Evolutionary conservation across 2,329 filamentous ascomycete species (phyloP).

Genomic region (Zasmidium citrigriseum): DNA sequence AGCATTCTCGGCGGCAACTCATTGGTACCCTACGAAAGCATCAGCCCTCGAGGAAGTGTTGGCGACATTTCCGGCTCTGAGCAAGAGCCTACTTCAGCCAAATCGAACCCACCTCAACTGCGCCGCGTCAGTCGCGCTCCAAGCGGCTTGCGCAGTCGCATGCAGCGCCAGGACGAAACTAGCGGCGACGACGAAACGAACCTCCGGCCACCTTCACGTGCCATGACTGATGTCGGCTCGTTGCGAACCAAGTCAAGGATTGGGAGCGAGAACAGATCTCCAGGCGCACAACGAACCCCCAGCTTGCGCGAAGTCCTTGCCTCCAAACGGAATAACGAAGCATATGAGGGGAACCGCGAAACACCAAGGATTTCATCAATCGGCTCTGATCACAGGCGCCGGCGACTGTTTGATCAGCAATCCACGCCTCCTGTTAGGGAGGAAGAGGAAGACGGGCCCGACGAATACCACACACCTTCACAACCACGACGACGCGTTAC

Average conservation of each 20-base stretch:
- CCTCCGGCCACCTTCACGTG: constrained; percentile 49
- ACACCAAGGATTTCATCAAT: constrained; percentile 1
- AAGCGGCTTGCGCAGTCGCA: constrained; percentile 40
- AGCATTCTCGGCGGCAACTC: constrained; percentile 33
- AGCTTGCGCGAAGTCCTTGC: constrained; percentile 16
- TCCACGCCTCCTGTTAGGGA: constrained; percentile 6
- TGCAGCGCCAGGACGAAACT: constrained; percentile 27
- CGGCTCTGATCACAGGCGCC: constrained; percentile 4
- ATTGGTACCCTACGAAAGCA: constrained; percentile 15
- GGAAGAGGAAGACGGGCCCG: constrained; percentile 13
- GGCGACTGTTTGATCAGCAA: constrained; percentile 9
- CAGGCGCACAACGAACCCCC: constrained; percentile 12
- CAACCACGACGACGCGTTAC: constrained; percentile 16
- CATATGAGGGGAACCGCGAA: constrained; percentile 14
- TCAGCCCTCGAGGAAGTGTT: constrained; percentile 34
- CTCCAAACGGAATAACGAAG: constrained; percentile 14
- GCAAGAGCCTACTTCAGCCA: constrained; percentile 30
- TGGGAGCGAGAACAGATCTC: constrained; percentile 15
- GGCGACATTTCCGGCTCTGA: constrained; percentile 30
- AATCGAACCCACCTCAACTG: constrained; percentile 22
- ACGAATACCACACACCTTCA: constrained; percentile 10
- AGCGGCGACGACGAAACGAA: constrained; percentile 42
- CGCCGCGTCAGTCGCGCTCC: constrained; percentile 38
- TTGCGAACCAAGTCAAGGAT: constrained; percentile 27
- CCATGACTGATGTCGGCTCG: constrained; percentile 48